Base-by-base conservation (phyloP, 2,329 filamentous ascomycete genomes). In the Cladosporium sp. region DNA sequence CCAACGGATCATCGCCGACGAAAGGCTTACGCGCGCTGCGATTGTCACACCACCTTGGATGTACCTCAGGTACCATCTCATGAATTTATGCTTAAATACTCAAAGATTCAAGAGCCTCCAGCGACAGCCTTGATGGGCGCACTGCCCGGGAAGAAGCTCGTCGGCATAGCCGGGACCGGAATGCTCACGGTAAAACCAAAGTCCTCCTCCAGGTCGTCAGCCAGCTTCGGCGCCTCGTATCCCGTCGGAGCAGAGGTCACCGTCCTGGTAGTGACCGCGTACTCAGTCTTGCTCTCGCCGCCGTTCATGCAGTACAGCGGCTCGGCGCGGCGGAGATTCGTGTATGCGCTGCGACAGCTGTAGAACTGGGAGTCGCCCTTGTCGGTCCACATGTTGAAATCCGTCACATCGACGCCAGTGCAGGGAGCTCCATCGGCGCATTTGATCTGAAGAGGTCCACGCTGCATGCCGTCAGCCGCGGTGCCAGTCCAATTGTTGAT, bases 401-500 rank as follows among this genome's bases (percentile, higher is more conserved):
- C 73, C 3, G 67, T 66, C 54, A 82, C 72, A 13, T 66, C 71
- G 56, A 82, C 72, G 49, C 74, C 74, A 2, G 72, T 76, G 68
- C 80, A 82, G 10, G 80, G 80, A 1, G 71, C 73, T 2, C 60
- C 68, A 52, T 74, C 69, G 0, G 77, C 72, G 58, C 79, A 83
- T 33, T 72, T 63, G 40, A 81, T 66, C 54, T 77, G 76, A 59
- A 83, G 70, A 2, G 80, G 79, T 0, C 76, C 78, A 18, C 80
- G 74, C 49, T 72, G 53, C 4, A 64, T 63, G 16, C 79, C 80
- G 55, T 81, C 68, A 2, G 69, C 62, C 51, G 74, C 72, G 2
- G 75, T 78, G 34, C 80, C 80, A 53, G 74, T 77, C 80, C 80
- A 83, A 65, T 78, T 77, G 31, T 63, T 72, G 63, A 81, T 72